Base-by-base conservation (phyloP, 2,329 filamentous ascomycete species). In the Colletotrichum magnum region DNA sequence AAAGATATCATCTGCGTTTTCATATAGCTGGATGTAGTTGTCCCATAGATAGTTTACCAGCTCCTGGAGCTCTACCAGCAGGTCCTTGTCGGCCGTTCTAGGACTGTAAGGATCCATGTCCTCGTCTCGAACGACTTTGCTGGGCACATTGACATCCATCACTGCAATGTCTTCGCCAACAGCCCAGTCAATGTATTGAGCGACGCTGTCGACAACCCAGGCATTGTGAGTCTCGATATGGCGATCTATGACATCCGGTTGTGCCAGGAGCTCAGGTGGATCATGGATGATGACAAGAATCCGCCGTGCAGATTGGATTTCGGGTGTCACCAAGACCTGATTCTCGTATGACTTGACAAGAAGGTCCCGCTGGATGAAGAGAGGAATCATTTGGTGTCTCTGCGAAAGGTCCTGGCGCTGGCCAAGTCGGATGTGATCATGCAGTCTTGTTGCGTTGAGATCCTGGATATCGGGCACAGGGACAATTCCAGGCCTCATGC, bases 41-140 rank as follows among this genome's bases (percentile, higher is more conserved):
- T 98, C 95, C 96, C 96, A 99, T 15, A 99, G 84, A 76, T 97
- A 98, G 69, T 88, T 90, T 5, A 95, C 89, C 12, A 98, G 83
- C 70, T 95, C 91, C 71, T 92, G 90, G 0, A 89, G 90, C 78
- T 89, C 88, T 63, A 85, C 83, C 71, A 92, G 86, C 7, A 89
- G 76, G 1, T 79, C 80, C 59, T 79, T 81, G 72, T 87, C 87
- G 36, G 81, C 80, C 32, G 81, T 78, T 2, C 79, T 76, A 0
- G 84, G 82, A 2, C 81, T 85, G 69, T 81, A 85, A 1, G 85
- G 75, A 43, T 88, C 86, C 13, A 79, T 79, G 68, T 88, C 86
- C 72, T 90, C 87, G 48, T 89, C 84, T 21, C 87, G 86, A 1
- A 91, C 91, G 57, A 95, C 85, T 74, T 94, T 89, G 72, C 91